Evolutionary conservation across 305 asterid genomes (phyloP), one percentile per base, ranked within the genome.

Genomic region (Fraxinus ornus): DNA sequence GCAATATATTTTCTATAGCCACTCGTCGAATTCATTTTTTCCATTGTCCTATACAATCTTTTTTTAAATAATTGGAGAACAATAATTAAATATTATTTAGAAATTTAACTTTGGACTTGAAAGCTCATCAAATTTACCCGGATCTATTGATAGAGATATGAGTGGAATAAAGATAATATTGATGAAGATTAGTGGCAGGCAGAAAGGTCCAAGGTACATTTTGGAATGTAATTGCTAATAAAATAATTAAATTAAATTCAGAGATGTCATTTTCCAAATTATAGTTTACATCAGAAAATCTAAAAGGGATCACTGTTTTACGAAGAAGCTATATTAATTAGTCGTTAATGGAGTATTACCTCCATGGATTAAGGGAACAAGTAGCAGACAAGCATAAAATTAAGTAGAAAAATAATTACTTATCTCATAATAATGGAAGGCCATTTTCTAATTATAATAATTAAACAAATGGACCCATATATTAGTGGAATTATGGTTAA

Each of bases 221-320:
- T 70, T 66, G 70, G 49, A 62, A 28, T 47, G 33, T 28, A 55
- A 9, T 21, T 68, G 57, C 74, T 17, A 62, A 37, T 26, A 33
- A 32, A 72, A 26, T 78, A 37, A 76, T 21, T 13, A 15, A 60
- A 26, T 7, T 19, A 30, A 35, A 81, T 75, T 78, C 19, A 83
- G 88, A 83, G 83, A 37, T 82, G 90, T 84, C 86, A 82, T 77
- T 78, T 82, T 83, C 82, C 13, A 80, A 78, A 73, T 41, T 80
- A 66, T 49, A 82, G 85, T 84, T 87, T 86, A 83, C 88, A 86
- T 88, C 82, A 88, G 57, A 72, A 85, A 76, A 83, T 76, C 79
- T 55, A 49, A n/a, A 75, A 49, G 9, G 79, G 39, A 76, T 73
- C 44, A 15, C 66, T 83, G 32, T 77, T 82, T 3, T 12, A 19